These are phyloP conservation scores for Trichoderma sp. DNA, from an alignment of 2,329 filamentous ascomycete genomes.

Conservation along the genomic window DNA sequence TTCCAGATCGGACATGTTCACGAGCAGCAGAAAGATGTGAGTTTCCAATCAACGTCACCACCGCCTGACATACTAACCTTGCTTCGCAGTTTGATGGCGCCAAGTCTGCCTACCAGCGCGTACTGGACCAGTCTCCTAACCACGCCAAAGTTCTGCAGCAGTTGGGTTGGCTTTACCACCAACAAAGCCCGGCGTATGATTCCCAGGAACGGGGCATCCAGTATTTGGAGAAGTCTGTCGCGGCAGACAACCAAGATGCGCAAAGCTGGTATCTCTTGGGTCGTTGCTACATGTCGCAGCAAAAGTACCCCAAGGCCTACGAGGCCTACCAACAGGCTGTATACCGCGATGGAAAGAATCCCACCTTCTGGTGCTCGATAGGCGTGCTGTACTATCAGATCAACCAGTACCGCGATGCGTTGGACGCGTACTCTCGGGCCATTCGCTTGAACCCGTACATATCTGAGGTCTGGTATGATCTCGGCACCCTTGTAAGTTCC, in stretches of 20 bases:
- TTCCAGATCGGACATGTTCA: constrained; percentile 99
- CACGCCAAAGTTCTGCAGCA: constrained; percentile 98
- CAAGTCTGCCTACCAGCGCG: constrained; percentile 86
- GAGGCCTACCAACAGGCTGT: constrained; percentile 98
- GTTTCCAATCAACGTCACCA: constrained; percentile 36
- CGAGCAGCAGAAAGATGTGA: constrained; percentile 96
- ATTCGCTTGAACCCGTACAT: constrained; percentile 97
- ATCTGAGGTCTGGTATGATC: constrained; percentile 98
- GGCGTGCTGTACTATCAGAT: constrained; percentile 99
- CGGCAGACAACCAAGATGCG: constrained; percentile 90
- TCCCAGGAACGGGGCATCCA: constrained; percentile 97
- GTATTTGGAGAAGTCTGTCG: constrained; percentile 94
- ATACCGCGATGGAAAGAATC: constrained; percentile 94
- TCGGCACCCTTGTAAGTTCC: constrained; percentile 81
- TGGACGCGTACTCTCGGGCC: constrained; percentile 95
- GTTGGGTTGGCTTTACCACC: constrained; percentile 95
- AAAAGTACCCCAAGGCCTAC: constrained; percentile 97
- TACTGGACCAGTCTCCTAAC: constrained; percentile 89
- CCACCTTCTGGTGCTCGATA: constrained; percentile 99
- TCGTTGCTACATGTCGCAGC: constrained; percentile 98
- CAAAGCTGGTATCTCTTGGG: constrained; percentile 99
- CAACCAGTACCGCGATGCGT: constrained; percentile 96
- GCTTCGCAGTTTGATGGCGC: constrained; percentile 78
- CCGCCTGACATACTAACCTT: constrained; percentile 8
- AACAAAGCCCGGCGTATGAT: constrained; percentile 85